phyloP scores from a whole-genome alignment of 2,329 filamentous ascomycete species.

The Polytolypa hystricis region DNA sequence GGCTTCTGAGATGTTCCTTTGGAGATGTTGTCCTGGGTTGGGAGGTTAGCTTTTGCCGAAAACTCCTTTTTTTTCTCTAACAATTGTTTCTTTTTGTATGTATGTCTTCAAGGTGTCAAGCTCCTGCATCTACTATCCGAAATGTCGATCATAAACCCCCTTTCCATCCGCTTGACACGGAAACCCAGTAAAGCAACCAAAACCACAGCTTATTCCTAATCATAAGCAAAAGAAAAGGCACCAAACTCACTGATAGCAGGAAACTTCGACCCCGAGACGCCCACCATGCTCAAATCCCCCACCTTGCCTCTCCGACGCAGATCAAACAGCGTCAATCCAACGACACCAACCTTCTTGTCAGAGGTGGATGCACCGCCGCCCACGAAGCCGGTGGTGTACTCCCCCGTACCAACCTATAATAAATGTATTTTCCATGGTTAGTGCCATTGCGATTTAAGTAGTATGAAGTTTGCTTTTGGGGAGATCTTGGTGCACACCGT shows the following conservation, averaged over 20 bases:
- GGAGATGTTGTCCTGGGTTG: slow-evolving; percentile 64
- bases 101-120: too few relatives aligned
- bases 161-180: too few relatives aligned
- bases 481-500: too few relatives aligned
- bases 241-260: slow-evolving; percentile 66
- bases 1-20: slow-evolving; percentile 74
- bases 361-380: slow-evolving; percentile 71
- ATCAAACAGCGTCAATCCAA: slow-evolving; percentile 82
- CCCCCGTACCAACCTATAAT: slow-evolving; percentile 68
- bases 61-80: too few relatives aligned
- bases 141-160: too few relatives aligned
- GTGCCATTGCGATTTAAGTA: neutral
- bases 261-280: slow-evolving; percentile 79
- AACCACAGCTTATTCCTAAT: too few relatives aligned
- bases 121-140: too few relatives aligned
- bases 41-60: too few relatives aligned
- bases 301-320: slow-evolving; percentile 82
- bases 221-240: neutral
- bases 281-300: slow-evolving; percentile 75
- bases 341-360: slow-evolving; percentile 94
- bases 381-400: slow-evolving; percentile 94
- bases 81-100: too few relatives aligned
- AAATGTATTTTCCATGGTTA: slow-evolving; percentile 1
- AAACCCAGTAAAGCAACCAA: too few relatives aligned
- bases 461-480: too few relatives aligned